Evolutionary conservation across 495 filamentous ascomycete genomes (phyloP).

Genomic region (Neurospora hispaniola): DNA sequence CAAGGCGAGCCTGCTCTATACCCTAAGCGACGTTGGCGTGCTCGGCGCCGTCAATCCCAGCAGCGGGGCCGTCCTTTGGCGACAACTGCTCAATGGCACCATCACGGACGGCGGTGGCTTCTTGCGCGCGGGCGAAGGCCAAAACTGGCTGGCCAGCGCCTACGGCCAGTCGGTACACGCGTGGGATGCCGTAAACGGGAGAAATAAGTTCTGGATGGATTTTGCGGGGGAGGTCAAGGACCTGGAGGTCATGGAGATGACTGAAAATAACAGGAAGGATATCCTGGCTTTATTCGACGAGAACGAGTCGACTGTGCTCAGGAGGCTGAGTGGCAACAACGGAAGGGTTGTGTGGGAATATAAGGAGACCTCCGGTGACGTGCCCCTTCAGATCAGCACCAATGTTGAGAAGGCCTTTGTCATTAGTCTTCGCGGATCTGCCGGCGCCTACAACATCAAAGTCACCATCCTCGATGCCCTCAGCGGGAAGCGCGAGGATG

Average conservation of each 20-base stretch:
- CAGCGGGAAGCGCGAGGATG: conserved; percentile 55
- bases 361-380: conserved; percentile 53
- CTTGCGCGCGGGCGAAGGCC: conserved; percentile 61
- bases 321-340: conserved; percentile 57
- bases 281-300: conserved; percentile 59
- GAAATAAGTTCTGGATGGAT: conserved; percentile 58
- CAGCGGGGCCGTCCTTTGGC: conserved; percentile 76
- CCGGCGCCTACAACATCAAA: conserved; percentile 60
- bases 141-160: conserved; percentile 62
- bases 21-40: conserved; percentile 68
- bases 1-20: conserved; percentile 84
- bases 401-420: conserved; percentile 65
- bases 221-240: conserved; percentile 56
- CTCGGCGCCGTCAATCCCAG: conserved; percentile 84
- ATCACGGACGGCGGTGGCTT: conserved; percentile 38
- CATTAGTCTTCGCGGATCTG: conserved; percentile 59
- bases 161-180: conserved; percentile 54
- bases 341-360: conserved; percentile 75
- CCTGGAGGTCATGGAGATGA: conserved; percentile 68
- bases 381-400: conserved; percentile 69
- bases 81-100: conserved; percentile 49
- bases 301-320: conserved; percentile 45
- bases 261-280: conserved; percentile 55
- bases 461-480: conserved; percentile 60
- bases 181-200: conserved; percentile 79